These are phyloP conservation scores for Colletotrichum sp. DNA, from an alignment of 2,329 filamentous ascomycete genomes.

Conservation along the genomic window DNA sequence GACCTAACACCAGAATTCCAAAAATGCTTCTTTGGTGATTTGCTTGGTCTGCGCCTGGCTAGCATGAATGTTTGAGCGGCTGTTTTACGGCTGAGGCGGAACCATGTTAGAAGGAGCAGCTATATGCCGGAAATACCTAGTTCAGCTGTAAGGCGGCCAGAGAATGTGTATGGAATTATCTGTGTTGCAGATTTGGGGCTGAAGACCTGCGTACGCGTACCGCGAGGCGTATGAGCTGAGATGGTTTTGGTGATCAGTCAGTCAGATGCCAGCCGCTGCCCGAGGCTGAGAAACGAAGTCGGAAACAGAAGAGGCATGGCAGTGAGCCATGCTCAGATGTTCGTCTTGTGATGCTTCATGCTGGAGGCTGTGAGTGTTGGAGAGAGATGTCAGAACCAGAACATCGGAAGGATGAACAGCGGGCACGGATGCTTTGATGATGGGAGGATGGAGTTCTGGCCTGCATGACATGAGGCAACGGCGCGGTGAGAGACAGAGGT, in stretches of 20 bases:
- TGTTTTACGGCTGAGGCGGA: neutral
- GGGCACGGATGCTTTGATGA: neutral
- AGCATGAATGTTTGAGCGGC: neutral
- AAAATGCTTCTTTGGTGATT: neutral
- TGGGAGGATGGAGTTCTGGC: constrained; percentile 10
- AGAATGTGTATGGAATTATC: neutral
- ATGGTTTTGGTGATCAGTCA: neutral
- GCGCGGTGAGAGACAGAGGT: neutral
- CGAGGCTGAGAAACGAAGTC: neutral
- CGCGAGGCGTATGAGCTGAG: neutral
- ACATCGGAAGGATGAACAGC: neutral
- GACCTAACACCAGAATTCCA: neutral
- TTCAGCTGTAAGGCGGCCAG: neutral
- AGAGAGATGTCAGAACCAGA: neutral
- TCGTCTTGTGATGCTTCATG: constrained; percentile 3
- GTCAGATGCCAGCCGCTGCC: neutral
- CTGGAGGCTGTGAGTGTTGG: neutral
- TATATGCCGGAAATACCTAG: neutral
- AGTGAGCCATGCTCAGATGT: neutral
- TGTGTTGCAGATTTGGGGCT: neutral
- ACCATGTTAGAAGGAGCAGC: neutral
- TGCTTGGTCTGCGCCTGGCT: neutral
- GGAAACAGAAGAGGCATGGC: neutral
- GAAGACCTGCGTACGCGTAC: neutral
- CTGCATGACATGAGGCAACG: constrained; percentile 18